Evolutionary conservation across 2,329 filamentous ascomycete genomes (phyloP).

Genomic region (Calonectria ilicicola): DNA sequence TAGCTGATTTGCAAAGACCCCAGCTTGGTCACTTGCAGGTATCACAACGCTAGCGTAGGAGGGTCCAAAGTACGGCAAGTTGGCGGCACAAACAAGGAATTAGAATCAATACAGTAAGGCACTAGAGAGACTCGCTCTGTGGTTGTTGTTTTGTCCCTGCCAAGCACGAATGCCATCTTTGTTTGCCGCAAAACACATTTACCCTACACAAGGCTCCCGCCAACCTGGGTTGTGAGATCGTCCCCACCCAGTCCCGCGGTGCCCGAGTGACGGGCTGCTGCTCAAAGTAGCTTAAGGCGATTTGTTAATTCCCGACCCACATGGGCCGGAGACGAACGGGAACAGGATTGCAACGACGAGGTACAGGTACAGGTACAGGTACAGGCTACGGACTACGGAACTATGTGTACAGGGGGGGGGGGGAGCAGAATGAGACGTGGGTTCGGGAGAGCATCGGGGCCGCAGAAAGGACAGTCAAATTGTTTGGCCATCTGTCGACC

Average conservation of each 20-base stretch:
- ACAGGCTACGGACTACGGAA: too few species aligned
- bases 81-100: background rate
- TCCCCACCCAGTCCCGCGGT: conserved; percentile 20
- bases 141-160: background rate
- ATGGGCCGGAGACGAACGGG: conserved; percentile 18
- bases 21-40: background rate
- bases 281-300: conserved; percentile 19
- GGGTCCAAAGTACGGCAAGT: background rate
- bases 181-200: too few species aligned
- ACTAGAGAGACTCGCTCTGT: background rate
- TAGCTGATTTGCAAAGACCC: background rate
- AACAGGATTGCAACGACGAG: conserved; percentile 1
- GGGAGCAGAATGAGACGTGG: background rate
- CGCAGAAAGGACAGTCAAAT: background rate
- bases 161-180: too few species aligned
- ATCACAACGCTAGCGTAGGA: background rate
- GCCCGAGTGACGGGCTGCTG: conserved; percentile 20
- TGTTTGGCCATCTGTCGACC: background rate
- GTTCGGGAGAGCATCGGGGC: conserved; percentile 1
- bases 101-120: background rate
- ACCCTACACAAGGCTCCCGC: background rate
- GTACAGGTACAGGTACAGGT: background rate
- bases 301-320: conserved; percentile 25
- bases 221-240: conserved; percentile 14
- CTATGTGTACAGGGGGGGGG: background rate